Base-by-base conservation (phyloP, 495 filamentous ascomycete genomes). In the Penicillium bialowiezense region DNA sequence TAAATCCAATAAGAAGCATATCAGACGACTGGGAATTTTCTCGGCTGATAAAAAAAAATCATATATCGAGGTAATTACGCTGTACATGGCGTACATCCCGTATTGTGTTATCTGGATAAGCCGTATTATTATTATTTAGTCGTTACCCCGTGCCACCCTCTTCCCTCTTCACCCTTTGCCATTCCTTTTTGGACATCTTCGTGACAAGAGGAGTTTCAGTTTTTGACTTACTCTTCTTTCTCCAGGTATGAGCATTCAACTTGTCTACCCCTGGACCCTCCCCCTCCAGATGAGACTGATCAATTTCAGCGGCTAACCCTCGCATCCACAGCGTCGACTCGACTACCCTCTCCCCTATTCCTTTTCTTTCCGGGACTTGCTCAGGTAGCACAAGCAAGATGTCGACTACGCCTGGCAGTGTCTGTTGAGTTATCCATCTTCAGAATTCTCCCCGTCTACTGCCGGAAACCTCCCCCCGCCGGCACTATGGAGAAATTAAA, bases 401-500 rank as follows among this genome's bases (percentile, higher is more conserved):
- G 72, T 70, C 70, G 63, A 61, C 57, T 50, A 48, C 56, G 44
- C 48, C 58, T 66, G 55, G 54, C 32, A 62, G 42, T 57, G 54
- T 53, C 59, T 69, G 57, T 46, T 72, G 63, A 75, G 65, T 59
- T 57, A 63, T 54, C 58, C 55, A 58, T 60, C 64, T 68, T 67
- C 60, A 67, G 56, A 64, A 55, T 69, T 65, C 65, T 60, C 57
- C 63, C 56, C 48, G 50, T 48, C 56, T 55, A 36, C 32, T 39
- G 55, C 58, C 54, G 52, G 58, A 57, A 14, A 32, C 29, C 5
- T 13, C 29, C 12, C 53, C 50, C 54, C 49, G 41, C 59, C 48
- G 51, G 58, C 61, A 65, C 56, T 59, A 76, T 76, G 73, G 73
- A 76, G 70, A 76, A 76, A 62, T 66, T 75, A 43, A 70, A 76